Percentiles rank a stretch among this genome's conserved stretches.
These are phyloP conservation scores for Hydrangea macrophylla DNA, from an alignment of 148 eudicot genomes.

Conservation along the genomic window DNA sequence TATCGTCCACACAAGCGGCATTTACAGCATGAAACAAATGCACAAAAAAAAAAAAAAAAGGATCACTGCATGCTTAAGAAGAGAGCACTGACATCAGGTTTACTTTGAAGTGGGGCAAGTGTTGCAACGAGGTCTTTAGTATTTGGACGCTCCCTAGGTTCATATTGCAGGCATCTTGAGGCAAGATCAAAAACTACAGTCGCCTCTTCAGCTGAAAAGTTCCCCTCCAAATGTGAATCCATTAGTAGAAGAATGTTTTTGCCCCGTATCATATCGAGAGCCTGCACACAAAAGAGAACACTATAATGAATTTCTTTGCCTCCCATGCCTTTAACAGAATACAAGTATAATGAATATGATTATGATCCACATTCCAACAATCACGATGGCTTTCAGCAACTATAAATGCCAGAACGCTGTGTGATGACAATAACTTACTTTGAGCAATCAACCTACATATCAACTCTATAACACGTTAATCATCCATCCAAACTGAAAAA, in stretches of 20 bases:
- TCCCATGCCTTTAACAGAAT: too few relatives aligned
- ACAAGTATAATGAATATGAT: neutral
- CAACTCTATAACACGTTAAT: neutral
- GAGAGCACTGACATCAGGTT: conserved; percentile 52
- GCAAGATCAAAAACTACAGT: conserved; percentile 81
- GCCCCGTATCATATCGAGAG: conserved; percentile 93
- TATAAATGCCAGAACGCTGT: neutral
- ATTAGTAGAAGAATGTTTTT: conserved; percentile 65
- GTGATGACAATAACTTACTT: neutral
- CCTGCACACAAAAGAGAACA: conserved; percentile 63
- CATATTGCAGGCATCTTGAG: conserved; percentile 85
- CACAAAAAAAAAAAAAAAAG: neutral
- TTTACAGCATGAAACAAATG: neutral
- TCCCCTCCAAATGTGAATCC: conserved; percentile 97
- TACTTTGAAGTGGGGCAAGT: conserved; percentile 67
- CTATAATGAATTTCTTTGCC: too few relatives aligned
- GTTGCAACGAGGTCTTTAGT: conserved; percentile 62
- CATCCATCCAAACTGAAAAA: neutral
- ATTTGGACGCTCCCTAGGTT: conserved; percentile 87
- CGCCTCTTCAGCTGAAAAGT: conserved; percentile 85
- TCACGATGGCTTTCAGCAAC: neutral
- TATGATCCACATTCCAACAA: neutral
- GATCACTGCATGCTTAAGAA: conserved; percentile 3
- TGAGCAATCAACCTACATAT: neutral
- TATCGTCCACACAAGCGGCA: neutral